phyloP scores from a whole-genome alignment of 805 yeast species.

The Candida ovalis region DNA sequence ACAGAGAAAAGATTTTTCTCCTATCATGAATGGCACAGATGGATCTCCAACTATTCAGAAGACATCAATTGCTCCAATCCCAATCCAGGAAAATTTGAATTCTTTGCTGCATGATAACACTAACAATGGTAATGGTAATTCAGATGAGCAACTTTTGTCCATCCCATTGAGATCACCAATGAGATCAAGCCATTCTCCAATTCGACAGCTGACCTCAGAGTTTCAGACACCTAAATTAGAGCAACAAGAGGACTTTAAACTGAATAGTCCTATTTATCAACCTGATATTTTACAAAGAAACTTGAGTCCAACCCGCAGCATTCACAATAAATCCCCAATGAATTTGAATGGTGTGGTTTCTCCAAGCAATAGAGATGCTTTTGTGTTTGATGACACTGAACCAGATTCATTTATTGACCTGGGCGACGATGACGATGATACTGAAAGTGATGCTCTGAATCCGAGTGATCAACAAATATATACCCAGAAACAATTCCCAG shows the following conservation, averaged over 20 bases:
- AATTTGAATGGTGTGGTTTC: constrained; percentile 11
- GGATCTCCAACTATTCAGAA: not conserved
- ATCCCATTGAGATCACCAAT: constrained; percentile 32
- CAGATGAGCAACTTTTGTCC: constrained; percentile 18
- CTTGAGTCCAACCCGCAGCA: constrained; percentile 8
- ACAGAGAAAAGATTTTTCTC: not conserved
- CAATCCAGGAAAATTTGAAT: not conserved
- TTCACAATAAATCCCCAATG: constrained; percentile 8
- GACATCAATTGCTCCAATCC: not conserved
- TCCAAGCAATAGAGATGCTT: constrained; percentile 22
- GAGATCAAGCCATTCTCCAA: constrained; percentile 12
- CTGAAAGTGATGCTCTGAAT: not conserved
- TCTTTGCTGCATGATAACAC: not conserved
- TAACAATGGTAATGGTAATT: constrained; percentile 13
- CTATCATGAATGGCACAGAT: too few species aligned
- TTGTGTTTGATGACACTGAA: constrained; percentile 17
- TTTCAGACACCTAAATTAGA: constrained; percentile 9
- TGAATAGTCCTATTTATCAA: not conserved
- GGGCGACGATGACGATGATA: constrained; percentile 13
- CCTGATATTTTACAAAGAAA: not conserved
- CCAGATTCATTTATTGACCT: constrained; percentile 19
- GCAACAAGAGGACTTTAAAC: not conserved
- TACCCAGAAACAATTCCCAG: too few species aligned
- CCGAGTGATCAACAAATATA: too few species aligned
- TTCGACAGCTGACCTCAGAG: constrained; percentile 9